Evolutionary conservation across 2,329 filamentous ascomycete species (phyloP).

Genomic region (Bipolaris bicolor): DNA sequence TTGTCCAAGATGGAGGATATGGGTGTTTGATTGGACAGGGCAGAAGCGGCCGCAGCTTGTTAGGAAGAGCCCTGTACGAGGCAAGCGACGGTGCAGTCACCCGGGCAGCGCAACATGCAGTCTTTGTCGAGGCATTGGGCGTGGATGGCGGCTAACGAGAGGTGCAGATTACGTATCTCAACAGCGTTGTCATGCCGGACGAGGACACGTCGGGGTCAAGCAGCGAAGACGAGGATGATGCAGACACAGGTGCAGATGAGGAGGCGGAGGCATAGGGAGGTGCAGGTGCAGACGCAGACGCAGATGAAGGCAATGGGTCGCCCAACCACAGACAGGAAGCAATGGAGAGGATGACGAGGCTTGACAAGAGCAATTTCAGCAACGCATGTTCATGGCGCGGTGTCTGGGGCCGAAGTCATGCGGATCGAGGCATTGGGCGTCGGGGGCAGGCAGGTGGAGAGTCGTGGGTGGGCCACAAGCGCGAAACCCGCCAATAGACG

Average conservation of each 20-base stretch:
- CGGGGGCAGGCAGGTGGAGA: conserved; percentile 16
- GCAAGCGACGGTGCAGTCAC: conserved; percentile 32
- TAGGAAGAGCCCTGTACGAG: conserved; percentile 28
- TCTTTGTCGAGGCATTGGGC: conserved; percentile 1
- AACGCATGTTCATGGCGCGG: conserved; percentile 29
- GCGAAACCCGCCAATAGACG: conserved; percentile 36
- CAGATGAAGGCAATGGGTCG: conserved; percentile 26
- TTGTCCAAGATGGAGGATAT: neutral
- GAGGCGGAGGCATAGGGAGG: neutral
- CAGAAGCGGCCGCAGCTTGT: conserved; percentile 4
- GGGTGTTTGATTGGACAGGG: conserved; percentile 9
- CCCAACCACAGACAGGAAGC: neutral
- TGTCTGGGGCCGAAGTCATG: conserved; percentile 12
- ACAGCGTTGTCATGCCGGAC: conserved; percentile 59
- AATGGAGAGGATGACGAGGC: conserved; percentile 18
- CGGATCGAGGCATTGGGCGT: conserved; percentile 9
- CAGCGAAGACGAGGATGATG: conserved; percentile 37
- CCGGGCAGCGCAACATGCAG: conserved; percentile 18
- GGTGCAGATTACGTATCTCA: conserved; percentile 57
- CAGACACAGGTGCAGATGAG: conserved; percentile 28
- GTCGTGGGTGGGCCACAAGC: conserved; percentile 20
- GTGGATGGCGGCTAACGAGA: conserved; percentile 27
- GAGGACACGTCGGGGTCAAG: conserved; percentile 42
- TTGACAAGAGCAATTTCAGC: conserved; percentile 20
- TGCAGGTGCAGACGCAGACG: conserved; percentile 24